Base-by-base conservation (phyloP, 495 filamentous ascomycete genomes). In the Podospora didyma region DNA sequence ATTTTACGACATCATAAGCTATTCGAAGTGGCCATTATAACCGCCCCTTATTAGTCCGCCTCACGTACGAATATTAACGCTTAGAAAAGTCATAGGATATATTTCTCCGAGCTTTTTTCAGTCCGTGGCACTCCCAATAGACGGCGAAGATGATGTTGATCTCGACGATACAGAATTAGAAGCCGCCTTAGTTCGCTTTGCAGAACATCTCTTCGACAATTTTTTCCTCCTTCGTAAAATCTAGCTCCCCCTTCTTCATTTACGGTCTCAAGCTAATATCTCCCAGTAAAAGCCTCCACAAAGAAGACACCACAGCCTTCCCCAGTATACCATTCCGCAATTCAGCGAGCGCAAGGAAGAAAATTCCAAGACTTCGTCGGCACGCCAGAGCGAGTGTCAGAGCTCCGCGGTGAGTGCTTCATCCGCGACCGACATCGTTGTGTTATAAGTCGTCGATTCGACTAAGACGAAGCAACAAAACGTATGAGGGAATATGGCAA, bases 351-450 rank as follows among this genome's bases (percentile, higher is more conserved):
- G 21, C 58, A 63, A 46, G 61, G 53, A 26, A 57, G 34, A 28
- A 41, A 46, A 41, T 9, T 46, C n/a, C 50, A 52, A 45, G 56
- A 42, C 24, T 62, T 62, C 46, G 49, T 58, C 12, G 59, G 64
- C 22, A 67, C 61, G 16, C 56, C 53, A 51, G 53, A 49, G 23
- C 64, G 64, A 50, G 44, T 63, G 50, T 21, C 62, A 12, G 50
- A 50, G 12, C 62, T 65, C 35, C 62, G 62, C 7, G 58, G 62
- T 23, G 59, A 54, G 23, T 68, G 62, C 31, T 62, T 68, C 50
- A 37, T 62, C 23, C 65, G 62, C 22, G 65, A 68, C 58, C 65
- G 55, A 35, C 54, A 65, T 59, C 65, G 65, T 21, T 68, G 65
- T 42, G 58, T 68, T 16, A 60, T 65, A 52, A 63, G 60, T 49